Evolutionary conservation across 1,284 basidiomycete genomes (phyloP), one percentile per base, ranked within the genome.

Genomic region (Exobasidium cylindrosporum): DNA sequence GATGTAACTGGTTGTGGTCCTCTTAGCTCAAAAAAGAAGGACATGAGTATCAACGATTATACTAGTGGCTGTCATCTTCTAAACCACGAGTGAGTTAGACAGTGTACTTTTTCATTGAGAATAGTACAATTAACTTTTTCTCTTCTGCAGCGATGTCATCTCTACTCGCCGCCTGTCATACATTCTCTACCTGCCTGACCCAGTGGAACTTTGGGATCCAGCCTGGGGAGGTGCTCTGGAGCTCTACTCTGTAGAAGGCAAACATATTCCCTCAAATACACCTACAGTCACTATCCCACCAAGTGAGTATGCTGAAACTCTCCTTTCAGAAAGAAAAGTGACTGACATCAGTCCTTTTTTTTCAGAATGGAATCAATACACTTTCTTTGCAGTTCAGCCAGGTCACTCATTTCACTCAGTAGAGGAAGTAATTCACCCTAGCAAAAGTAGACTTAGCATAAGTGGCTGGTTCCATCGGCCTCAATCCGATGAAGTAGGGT

Each of bases 351-450:
- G 87, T 78, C 82, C 81, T 63, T 86, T 91, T 54, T 86, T 87
- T 0, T 90, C 91, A 13, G 88, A 88, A 70, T 97, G 94, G 92
- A 96, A 97, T 76, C 94, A 97, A 72, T 94, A 97, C 76, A 87
- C 96, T 45, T 92, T 97, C 81, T 98, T 98, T 80, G 89, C 89
- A 89, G 82, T 92, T 83, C 84, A 85, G 70, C 85, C 85, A 0
- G 91, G 95, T 0, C 85, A 86, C 79, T 97, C 92, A 74, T 97
- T 97, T 83, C 95, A 98, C 81, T 91, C 92, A 0, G 95, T 98
- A 5, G 91, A 97, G 77, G 95, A 98, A 80, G 95, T 97, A 24
- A 72, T 73, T 24, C 68, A 73, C 46, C 76, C 76, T 1, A 61
- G 70, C 3, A 65, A 70, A 53, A 65, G 62, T 17, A 58, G 77